Conservation (phyloP, 306 rosid genomes). For the Oemleria cerasiformis region DNA sequence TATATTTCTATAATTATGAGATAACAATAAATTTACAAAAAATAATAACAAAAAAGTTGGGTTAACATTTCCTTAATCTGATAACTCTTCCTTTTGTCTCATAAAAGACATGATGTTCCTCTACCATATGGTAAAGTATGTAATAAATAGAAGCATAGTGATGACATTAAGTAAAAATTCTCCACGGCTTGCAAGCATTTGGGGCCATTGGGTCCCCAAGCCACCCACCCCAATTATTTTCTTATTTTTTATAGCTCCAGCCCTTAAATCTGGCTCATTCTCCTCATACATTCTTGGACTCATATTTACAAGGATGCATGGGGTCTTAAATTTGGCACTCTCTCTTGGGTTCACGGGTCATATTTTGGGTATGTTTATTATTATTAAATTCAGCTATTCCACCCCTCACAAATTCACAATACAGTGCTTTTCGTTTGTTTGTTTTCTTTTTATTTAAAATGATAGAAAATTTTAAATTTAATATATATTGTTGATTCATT, state of each 20-base stretch:
- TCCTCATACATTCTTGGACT: constrained; percentile 11
- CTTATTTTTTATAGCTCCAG: background rate
- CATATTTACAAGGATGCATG: background rate
- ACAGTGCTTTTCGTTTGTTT: too few species aligned
- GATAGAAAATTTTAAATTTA: too few species aligned
- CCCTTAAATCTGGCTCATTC: constrained; percentile 1
- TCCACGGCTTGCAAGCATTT: background rate
- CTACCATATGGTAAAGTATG: background rate
- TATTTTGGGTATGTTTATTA: background rate
- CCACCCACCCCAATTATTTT: constrained; percentile 24
- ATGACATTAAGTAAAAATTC: background rate
- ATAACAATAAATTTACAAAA: too few species aligned
- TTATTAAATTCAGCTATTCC: background rate
- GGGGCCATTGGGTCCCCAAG: background rate
- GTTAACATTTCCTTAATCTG: too few species aligned
- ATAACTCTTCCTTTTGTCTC: background rate
- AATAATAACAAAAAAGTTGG: too few species aligned
- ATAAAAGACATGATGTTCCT: background rate
- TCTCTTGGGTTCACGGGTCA: background rate
- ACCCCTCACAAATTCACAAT: too few species aligned
- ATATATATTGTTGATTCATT: too few species aligned
- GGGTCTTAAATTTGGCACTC: background rate
- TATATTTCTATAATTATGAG: too few species aligned
- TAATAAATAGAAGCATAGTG: background rate
- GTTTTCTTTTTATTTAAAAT: background rate